phyloP scores from a whole-genome alignment of 2,329 filamentous ascomycete species.

The Trichoderma atrobrunneum region DNA sequence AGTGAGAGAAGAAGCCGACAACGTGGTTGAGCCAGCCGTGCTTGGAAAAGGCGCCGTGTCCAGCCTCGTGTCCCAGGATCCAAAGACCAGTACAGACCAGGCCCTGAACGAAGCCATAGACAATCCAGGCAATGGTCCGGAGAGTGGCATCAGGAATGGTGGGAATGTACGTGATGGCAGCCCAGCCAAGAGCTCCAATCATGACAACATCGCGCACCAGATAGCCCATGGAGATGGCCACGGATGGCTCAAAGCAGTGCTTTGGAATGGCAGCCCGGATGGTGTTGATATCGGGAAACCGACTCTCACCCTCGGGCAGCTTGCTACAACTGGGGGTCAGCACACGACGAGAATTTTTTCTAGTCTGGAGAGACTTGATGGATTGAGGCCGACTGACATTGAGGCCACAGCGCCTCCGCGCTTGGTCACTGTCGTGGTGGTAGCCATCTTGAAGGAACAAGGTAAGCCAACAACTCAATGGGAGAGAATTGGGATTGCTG shows the following conservation, averaged over 20 bases:
- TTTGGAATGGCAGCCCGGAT: slow-evolving; percentile 49
- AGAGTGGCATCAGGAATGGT: slow-evolving; percentile 39
- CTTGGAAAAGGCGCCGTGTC: slow-evolving; percentile 65
- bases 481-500: slow-evolving; percentile 1
- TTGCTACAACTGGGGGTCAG: slow-evolving; percentile 6
- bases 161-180: slow-evolving; percentile 54
- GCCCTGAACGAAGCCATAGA: slow-evolving; percentile 63
- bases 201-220: slow-evolving; percentile 54
- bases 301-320: slow-evolving; percentile 14
- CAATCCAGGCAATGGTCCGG: slow-evolving; percentile 25
- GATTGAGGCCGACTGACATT: slow-evolving; percentile 4
- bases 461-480: slow-evolving; percentile 1
- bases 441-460: slow-evolving; percentile 9
- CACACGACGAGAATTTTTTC: not conserved
- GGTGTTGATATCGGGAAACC: slow-evolving; percentile 18
- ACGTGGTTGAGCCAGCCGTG: slow-evolving; percentile 56
- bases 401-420: slow-evolving; percentile 9
- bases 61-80: slow-evolving; percentile 70
- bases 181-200: slow-evolving; percentile 47
- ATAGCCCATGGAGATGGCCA: slow-evolving; percentile 36
- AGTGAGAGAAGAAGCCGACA: slow-evolving; percentile 65
- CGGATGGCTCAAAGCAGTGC: slow-evolving; percentile 54
- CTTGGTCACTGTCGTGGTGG: slow-evolving; percentile 15
- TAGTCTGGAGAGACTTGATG: no score
- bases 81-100: slow-evolving; percentile 66